Evolutionary conservation across 2,329 filamentous ascomycete species (phyloP).

Genomic region (Pestalotiopsis sp.): DNA sequence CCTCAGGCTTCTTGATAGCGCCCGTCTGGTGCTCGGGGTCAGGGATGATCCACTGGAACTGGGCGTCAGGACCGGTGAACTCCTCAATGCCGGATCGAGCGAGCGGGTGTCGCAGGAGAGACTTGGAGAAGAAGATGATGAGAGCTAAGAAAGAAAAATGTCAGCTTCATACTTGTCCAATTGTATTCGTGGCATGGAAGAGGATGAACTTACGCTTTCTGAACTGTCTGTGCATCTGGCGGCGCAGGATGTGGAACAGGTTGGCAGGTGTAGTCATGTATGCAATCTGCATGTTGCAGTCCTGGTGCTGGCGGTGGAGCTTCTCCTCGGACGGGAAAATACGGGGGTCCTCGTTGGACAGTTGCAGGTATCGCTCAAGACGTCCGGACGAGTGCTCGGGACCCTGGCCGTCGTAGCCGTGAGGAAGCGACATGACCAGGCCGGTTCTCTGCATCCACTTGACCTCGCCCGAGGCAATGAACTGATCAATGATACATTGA

Average conservation of each 20-base stretch:
- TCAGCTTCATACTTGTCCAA: conserved; percentile 23
- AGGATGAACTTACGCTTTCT: conserved; percentile 78
- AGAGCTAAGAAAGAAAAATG: conserved; percentile 62
- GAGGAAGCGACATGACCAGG: conserved; percentile 92
- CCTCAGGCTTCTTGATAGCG: conserved; percentile 74
- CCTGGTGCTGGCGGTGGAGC: conserved; percentile 95
- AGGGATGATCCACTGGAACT: conserved; percentile 96
- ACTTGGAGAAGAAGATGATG: conserved; percentile 98
- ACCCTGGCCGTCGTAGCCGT: conserved; percentile 97
- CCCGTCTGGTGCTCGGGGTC: conserved; percentile 82
- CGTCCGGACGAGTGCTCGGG: conserved; percentile 97
- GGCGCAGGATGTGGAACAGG: conserved; percentile 91
- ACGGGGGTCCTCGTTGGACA: conserved; percentile 96
- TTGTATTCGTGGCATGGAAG: conserved; percentile 22
- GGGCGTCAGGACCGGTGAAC: conserved; percentile 79
- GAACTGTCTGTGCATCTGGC: conserved; percentile 99
- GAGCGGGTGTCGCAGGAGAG: conserved; percentile 89
- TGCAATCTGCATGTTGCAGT: conserved; percentile 98
- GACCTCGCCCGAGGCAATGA: conserved; percentile 94
- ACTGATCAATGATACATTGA: conserved; percentile 98
- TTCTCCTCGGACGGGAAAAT: conserved; percentile 88
- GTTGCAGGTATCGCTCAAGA: conserved; percentile 95
- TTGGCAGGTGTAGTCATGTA: conserved; percentile 98
- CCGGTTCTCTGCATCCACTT: conserved; percentile 99
- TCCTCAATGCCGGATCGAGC: conserved; percentile 89